These are phyloP conservation scores for Penicillium parvum DNA, from an alignment of 495 filamentous ascomycete species.

Conservation along the genomic window DNA sequence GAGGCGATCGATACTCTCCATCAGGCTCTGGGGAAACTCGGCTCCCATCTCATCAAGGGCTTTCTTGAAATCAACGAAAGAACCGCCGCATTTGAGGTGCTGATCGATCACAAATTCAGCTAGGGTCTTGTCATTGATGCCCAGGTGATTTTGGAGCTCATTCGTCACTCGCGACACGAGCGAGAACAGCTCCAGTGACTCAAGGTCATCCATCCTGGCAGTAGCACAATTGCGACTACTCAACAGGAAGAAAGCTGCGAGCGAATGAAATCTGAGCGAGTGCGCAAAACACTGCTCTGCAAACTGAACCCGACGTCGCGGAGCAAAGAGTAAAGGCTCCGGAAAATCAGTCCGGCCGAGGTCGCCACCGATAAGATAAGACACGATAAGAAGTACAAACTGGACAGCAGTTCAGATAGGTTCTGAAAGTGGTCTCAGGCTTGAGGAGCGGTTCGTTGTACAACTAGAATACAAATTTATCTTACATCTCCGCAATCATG, in stretches of 20 bases:
- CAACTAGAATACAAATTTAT: conserved; percentile 20
- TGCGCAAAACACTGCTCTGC: conserved; percentile 17
- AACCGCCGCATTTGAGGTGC: conserved; percentile 64
- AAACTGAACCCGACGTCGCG: conserved; percentile 3
- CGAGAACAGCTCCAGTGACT: conserved; percentile 84
- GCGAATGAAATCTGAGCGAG: conserved; percentile 7
- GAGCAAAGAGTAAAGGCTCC: conserved; percentile 23
- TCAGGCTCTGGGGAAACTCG: conserved; percentile 83
- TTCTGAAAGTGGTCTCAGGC: background rate
- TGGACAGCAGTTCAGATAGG: background rate
- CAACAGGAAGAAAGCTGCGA: conserved; percentile 1
- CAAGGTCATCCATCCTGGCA: conserved; percentile 76
- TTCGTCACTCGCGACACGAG: conserved; percentile 92
- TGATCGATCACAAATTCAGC: conserved; percentile 94
- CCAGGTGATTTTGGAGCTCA: conserved; percentile 90
- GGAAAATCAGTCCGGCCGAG: conserved; percentile 42
- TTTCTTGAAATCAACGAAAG: conserved; percentile 64
- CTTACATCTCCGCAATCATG: background rate
- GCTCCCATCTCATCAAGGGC: conserved; percentile 69
- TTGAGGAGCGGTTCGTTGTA: conserved; percentile 7
- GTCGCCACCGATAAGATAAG: conserved; percentile 45
- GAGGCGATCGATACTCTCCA: conserved; percentile 86
- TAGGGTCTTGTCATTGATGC: conserved; percentile 87
- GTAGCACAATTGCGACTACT: conserved; percentile 3
- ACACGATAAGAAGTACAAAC: background rate